phyloP scores from a whole-genome alignment of 75 land plant genomes.

The Picea sitchensis region DNA sequence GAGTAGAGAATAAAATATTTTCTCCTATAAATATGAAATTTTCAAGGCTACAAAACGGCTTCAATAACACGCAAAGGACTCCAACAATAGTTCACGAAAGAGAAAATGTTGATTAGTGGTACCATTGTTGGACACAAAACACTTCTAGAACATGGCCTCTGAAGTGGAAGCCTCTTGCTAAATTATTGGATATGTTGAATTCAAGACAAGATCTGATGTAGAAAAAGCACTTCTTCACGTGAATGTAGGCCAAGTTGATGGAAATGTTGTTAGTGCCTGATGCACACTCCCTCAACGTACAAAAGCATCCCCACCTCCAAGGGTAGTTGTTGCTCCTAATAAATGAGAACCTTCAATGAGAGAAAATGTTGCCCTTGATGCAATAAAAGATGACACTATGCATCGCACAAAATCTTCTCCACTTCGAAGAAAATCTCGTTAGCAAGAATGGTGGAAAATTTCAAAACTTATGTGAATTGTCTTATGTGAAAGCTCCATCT shows the following conservation, averaged over 20 bases:
- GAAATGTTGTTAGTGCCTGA: constrained; percentile 63
- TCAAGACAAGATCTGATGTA: constrained; percentile 81
- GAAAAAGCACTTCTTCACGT: constrained; percentile 81
- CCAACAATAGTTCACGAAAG: too few relatives aligned
- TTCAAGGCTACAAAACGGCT: too few relatives aligned
- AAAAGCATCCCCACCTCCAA: constrained; percentile 59
- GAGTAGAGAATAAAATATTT: too few relatives aligned
- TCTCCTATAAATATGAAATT: too few relatives aligned
- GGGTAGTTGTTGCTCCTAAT: constrained; percentile 36
- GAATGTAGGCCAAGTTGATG: constrained; percentile 97
- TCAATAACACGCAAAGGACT: too few relatives aligned
- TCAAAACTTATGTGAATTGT: too few relatives aligned
- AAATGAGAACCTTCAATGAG: constrained; percentile 49
- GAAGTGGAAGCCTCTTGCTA: too few relatives aligned
- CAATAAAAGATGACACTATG: constrained; percentile 53
- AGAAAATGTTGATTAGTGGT: too few relatives aligned
- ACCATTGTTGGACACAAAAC: too few relatives aligned
- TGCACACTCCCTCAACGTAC: constrained; percentile 66
- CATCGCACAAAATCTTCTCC: constrained; percentile 71
- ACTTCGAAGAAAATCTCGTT: constrained; percentile 49
- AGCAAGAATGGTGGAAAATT: too few relatives aligned
- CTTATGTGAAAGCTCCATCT: too few relatives aligned
- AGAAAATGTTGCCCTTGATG: constrained; percentile 43
- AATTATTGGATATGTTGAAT: constrained; percentile 63
- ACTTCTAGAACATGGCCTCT: too few relatives aligned